Conservation (phyloP, 192 early-diverging fungal species). For the Backusella luteola region DNA sequence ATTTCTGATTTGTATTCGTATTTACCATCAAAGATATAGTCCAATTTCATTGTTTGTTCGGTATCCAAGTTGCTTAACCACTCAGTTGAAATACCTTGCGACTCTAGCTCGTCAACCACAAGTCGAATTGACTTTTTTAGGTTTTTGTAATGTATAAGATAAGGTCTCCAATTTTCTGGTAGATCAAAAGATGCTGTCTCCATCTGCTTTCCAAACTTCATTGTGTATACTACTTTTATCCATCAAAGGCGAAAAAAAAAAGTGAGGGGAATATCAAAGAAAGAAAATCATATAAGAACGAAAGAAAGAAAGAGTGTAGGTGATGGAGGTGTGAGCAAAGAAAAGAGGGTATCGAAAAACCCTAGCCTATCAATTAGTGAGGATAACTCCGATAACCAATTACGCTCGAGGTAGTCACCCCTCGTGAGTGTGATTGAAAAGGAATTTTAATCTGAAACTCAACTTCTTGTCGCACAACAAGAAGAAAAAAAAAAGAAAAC, state of each 20-base stretch:
- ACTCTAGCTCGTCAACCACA: constrained; percentile 57
- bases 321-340: neutral
- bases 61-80: neutral
- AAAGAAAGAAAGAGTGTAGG: neutral
- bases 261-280: neutral
- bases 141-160: constrained; percentile 60
- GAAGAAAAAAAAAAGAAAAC: neutral
- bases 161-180: constrained; percentile 60
- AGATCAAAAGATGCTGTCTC: constrained; percentile 54
- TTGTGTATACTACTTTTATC: constrained; percentile 19
- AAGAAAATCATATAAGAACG: neutral
- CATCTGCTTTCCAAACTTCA: constrained; percentile 66
- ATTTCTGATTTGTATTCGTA: neutral
- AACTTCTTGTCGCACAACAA: neutral
- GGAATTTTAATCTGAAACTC: constrained; percentile 6
- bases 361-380: neutral
- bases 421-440: constrained; percentile 4
- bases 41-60: constrained; percentile 10
- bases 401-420: neutral
- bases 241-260: constrained; percentile 1
- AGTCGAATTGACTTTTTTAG: constrained; percentile 60
- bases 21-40: constrained; percentile 32
- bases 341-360: neutral
- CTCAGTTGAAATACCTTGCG: constrained; percentile 17
- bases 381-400: constrained; percentile 6